Conservation (phyloP, 1,284 basidiomycete species). For the Paramarasmius palmivorus region DNA sequence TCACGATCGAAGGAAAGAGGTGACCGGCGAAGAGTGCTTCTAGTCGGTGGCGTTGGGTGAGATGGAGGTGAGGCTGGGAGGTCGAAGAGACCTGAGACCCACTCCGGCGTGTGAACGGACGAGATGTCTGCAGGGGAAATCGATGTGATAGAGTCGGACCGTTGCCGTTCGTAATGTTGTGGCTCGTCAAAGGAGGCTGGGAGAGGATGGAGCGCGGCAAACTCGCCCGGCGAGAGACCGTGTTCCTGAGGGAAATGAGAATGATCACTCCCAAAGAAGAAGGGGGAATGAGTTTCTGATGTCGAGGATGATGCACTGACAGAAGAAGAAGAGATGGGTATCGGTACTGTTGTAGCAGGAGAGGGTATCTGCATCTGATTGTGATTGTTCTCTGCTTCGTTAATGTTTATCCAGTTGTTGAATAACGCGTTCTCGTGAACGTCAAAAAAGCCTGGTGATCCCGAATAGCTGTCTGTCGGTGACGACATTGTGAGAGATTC, state of each 20-base stretch:
- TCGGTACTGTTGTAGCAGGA: slow-evolving; percentile 50
- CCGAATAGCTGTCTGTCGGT: slow-evolving; percentile 30
- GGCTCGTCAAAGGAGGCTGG: slow-evolving; percentile 46
- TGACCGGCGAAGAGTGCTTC: slow-evolving; percentile 39
- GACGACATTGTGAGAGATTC: neutral
- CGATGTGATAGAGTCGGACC: slow-evolving; percentile 44
- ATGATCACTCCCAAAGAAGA: slow-evolving; percentile 37
- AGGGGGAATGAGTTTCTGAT: slow-evolving; percentile 32
- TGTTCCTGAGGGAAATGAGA: slow-evolving; percentile 46
- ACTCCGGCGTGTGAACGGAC: slow-evolving; percentile 48
- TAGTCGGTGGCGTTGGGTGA: slow-evolving; percentile 31
- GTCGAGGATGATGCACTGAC: slow-evolving; percentile 37
- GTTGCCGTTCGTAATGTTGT: slow-evolving; percentile 29
- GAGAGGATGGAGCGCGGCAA: slow-evolving; percentile 17
- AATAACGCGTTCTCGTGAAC: slow-evolving; percentile 34
- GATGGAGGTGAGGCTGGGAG: slow-evolving; percentile 30
- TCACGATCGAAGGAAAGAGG: slow-evolving; percentile 39
- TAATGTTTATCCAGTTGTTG: slow-evolving; percentile 62
- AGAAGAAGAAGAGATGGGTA: slow-evolving; percentile 51
- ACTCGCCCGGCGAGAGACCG: slow-evolving; percentile 52
- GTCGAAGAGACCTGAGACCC: slow-evolving; percentile 68
- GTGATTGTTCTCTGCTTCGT: slow-evolving; percentile 49
- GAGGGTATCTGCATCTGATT: slow-evolving; percentile 35
- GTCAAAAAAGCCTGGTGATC: slow-evolving; percentile 35
- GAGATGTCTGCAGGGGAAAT: slow-evolving; percentile 51